Base-by-base conservation (phyloP, 2,329 filamentous ascomycete species). In the Ophiostoma fasciatum region DNA sequence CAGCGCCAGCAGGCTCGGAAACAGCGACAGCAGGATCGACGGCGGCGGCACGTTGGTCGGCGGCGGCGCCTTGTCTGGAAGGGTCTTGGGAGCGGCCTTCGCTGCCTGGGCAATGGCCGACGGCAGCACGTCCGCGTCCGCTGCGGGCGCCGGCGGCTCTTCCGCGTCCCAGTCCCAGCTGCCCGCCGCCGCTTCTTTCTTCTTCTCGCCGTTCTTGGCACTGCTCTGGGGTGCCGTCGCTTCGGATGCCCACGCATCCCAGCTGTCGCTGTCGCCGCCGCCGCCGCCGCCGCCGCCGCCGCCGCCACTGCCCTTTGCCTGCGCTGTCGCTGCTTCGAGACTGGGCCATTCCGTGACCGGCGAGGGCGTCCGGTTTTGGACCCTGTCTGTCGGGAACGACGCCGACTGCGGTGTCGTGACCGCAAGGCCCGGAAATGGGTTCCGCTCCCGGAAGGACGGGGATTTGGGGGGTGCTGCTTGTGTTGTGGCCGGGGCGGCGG, bases 41-140 rank as follows among this genome's bases (percentile, higher is more conserved):
- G 88, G 88, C 5, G 88, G 88, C 9, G 88, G 88, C 7, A 94
- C 75, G 50, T 94, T 94, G 14, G 76, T 83, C 5, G 85, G 85
- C 6, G 83, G 80, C 18, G 64, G 59, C 5, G 54, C 52, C 27
- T 54, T 51, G 38, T 61, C 53, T n/a, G 50, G 41, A 34, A 50
- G 32, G 13, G 36, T 14, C 33, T 28, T 31, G 20, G 31, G 23
- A 13, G 30, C 22, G 11, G 23, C 11, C n/a, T n/a, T n/a, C 3
- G 36, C 18, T 4, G 48, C 27, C 7, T 37, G 40, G 20, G 29
- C 33, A n/a, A 42, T 33, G 6, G 30, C 35, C 2, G 40, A 20
- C 9, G 41, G 43, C 4, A 42, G 20, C 3, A 14, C 10, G 3
- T 9, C 31, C 2, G 20, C 8, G 9, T 19, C 14, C 2, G 31